A percentile compares a stretch with the other conserved stretches of the same genome.
These are phyloP conservation scores for Calonectria hawksworthii DNA, from an alignment of 2,329 filamentous ascomycete genomes.

Conservation along the genomic window DNA sequence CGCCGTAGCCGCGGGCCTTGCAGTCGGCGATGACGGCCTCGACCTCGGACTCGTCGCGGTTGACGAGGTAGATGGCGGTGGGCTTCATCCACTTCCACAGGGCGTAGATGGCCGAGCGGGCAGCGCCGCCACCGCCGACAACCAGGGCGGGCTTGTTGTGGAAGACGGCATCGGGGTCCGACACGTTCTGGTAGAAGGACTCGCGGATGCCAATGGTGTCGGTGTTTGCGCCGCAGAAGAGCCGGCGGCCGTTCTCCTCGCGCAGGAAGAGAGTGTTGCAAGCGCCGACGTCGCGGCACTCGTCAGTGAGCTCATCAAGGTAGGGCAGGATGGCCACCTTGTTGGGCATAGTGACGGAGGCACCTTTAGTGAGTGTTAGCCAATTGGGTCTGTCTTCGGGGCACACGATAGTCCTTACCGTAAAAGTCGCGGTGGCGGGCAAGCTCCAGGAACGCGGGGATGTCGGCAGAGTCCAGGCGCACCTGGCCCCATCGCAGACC, in stretches of 20 bases:
- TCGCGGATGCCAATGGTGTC: constrained; percentile 85
- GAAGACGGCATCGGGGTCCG: constrained; percentile 61
- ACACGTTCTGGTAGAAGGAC: constrained; percentile 72
- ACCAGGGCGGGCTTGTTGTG: constrained; percentile 77
- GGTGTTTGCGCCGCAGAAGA: constrained; percentile 83
- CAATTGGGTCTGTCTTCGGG: neutral
- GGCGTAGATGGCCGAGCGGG: constrained; percentile 83
- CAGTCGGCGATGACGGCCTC: constrained; percentile 77
- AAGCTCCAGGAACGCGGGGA: constrained; percentile 64
- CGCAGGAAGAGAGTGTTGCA: constrained; percentile 84
- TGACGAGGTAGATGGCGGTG: constrained; percentile 81
- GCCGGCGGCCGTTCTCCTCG: constrained; percentile 60
- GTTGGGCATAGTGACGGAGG: constrained; percentile 86
- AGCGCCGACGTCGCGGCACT: constrained; percentile 80
- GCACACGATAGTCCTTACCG: constrained; percentile 56
- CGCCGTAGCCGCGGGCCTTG: constrained; percentile 69
- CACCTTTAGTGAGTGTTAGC: constrained; percentile 58
- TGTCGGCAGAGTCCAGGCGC: constrained; percentile 66
- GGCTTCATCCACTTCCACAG: constrained; percentile 78
- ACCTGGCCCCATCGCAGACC: constrained; percentile 65
- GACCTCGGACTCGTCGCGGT: constrained; percentile 78
- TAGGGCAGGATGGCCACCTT: constrained; percentile 83
- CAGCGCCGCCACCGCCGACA: constrained; percentile 83
- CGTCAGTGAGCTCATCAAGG: constrained; percentile 80
- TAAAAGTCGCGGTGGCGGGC: constrained; percentile 72